Conservation (phyloP, 768 basidiomycete species). For the Russula griseocarnosa region DNA sequence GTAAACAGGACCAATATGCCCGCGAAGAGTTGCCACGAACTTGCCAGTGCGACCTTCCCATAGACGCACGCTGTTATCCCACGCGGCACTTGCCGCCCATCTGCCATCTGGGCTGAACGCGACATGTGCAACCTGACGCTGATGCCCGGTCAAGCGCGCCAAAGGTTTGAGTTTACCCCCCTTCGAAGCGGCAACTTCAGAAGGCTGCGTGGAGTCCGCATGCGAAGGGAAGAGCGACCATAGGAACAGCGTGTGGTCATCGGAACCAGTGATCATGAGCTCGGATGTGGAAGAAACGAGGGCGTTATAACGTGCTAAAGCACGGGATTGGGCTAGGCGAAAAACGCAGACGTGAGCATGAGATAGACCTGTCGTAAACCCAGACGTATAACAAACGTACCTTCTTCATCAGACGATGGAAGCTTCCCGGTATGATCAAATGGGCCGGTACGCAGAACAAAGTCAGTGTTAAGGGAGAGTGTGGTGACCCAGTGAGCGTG, state of each 20-base stretch:
- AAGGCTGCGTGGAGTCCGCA: conserved; percentile 35
- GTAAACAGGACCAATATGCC: conserved; percentile 93
- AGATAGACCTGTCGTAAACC: neutral
- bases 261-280: conserved; percentile 89
- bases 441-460: conserved; percentile 89
- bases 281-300: conserved; percentile 65
- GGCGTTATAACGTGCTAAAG: conserved; percentile 71
- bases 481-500: conserved; percentile 99
- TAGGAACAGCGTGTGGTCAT: conserved; percentile 96
- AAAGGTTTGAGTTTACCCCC: conserved; percentile 60
- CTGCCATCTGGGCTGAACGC: conserved; percentile 92
- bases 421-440: conserved; percentile 84
- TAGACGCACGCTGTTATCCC: conserved; percentile 84
- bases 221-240: conserved; percentile 75
- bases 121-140: conserved; percentile 90
- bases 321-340: conserved; percentile 65
- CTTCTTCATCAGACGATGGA: conserved; percentile 78
- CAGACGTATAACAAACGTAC: conserved; percentile 38
- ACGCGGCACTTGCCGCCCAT: conserved; percentile 87
- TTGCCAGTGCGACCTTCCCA: conserved; percentile 87
- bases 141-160: conserved; percentile 87
- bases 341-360: neutral
- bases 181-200: conserved; percentile 37
- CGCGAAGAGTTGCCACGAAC: conserved; percentile 85
- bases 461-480: conserved; percentile 91